Base-by-base conservation (phyloP, 208 protist species). In the Trypanosoma theileri region DNA sequence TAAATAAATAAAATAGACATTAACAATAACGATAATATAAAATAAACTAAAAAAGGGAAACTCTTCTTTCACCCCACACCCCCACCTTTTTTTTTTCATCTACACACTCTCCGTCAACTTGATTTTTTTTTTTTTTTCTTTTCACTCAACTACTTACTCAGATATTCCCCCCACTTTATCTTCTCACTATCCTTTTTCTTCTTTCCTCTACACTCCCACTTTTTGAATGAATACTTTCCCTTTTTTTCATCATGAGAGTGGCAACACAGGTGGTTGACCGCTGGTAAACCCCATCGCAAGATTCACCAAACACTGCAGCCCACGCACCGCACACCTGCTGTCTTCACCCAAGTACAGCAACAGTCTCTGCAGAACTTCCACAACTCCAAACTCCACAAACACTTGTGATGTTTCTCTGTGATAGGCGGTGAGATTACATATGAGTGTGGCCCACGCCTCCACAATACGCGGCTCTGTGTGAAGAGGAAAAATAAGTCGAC, bases 291-390 rank as follows among this genome's bases (percentile, higher is more conserved):
- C 60, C 26, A n/a, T 40, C 9, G 48, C 45, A 19, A 82, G 46
- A 57, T 82, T 82, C 13, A 71, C 71, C 19, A 89, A 66, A 12
- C 76, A 75, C 66, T 85, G 81, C 51, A 83, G 11, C 2, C 78
- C 69, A 16, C 74, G 80, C n/a, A 58, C 6, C 1, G 75, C 79
- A 4, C 76, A 22, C 41, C 73, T 77, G 17, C 56, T 54, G 16
- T 77, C 55, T 40, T 66, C 64, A 31, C 75, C 71, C 50, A 75
- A 16, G 68, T 75, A 69, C 17, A 89, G 46, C 21, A 81, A 40
- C 28, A 86, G 68, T n/a, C 76, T 75, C 62, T 89, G 53, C 28
- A 81, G 65, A 11, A 76, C 69, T 19, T 73, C 72, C 59, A 84
- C 78, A n/a, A 77, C 69, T 17, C 80, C 77, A 14, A 74, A 44